phyloP scores from a whole-genome alignment of 2,329 filamentous ascomycete genomes.

The Phaeosphaeriaceae sp. region DNA sequence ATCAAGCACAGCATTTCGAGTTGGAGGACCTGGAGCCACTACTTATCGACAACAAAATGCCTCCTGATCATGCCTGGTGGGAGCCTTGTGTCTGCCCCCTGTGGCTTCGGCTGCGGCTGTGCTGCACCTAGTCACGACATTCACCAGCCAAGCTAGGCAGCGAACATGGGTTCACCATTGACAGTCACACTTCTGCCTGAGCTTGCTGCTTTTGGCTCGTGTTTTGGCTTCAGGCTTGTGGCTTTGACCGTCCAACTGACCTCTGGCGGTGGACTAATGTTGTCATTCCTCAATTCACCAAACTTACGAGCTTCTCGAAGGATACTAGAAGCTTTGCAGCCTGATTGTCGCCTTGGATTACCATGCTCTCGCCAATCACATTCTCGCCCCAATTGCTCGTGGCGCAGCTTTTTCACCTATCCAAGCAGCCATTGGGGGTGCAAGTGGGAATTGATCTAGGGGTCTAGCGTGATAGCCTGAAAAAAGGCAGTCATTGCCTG shows the following conservation, averaged over 20 bases:
- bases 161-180: slow-evolving; percentile 35
- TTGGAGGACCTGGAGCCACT: slow-evolving; percentile 31
- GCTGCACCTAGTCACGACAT: slow-evolving; percentile 24
- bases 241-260: slow-evolving; percentile 30
- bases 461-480: slow-evolving; percentile 37
- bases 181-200: slow-evolving; percentile 34
- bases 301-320: slow-evolving; percentile 27
- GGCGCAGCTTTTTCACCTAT: slow-evolving; percentile 33
- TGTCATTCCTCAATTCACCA: slow-evolving; percentile 34
- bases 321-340: slow-evolving; percentile 35
- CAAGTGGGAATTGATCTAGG: slow-evolving; percentile 21
- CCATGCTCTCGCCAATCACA: slow-evolving; percentile 30
- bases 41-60: slow-evolving; percentile 33
- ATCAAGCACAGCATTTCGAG: slow-evolving; percentile 13
- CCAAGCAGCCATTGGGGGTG: slow-evolving; percentile 19
- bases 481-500: slow-evolving; percentile 41
- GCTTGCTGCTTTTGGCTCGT: slow-evolving; percentile 28
- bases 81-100: slow-evolving; percentile 39
- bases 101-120: slow-evolving; percentile 37
- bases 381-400: slow-evolving; percentile 15
- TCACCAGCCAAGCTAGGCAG: slow-evolving; percentile 37
- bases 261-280: slow-evolving; percentile 30
- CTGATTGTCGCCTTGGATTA: slow-evolving; percentile 35
- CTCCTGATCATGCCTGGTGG: slow-evolving; percentile 15
- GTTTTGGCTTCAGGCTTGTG: slow-evolving; percentile 25